A percentile compares a stretch with the other conserved stretches of the same genome.
phyloP scores from a whole-genome alignment of 1,284 basidiomycete species.

The Austroboletus novae-zelandiae region DNA sequence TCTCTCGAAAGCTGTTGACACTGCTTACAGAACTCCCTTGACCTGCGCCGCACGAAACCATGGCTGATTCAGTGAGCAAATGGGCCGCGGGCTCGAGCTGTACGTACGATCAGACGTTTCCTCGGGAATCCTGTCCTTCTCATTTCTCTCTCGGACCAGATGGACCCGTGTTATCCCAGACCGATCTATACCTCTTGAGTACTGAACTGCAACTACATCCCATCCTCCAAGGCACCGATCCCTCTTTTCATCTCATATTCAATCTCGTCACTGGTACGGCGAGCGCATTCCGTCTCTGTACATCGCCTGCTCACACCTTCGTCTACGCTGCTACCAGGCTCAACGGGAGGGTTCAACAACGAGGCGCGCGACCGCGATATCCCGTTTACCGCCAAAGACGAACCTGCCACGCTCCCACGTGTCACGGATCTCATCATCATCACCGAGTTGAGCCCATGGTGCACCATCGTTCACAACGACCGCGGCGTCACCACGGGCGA shows the following conservation, averaged over 20 bases:
- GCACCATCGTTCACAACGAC: constrained; percentile 71
- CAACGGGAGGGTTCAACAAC: constrained; percentile 58
- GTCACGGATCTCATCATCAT: constrained; percentile 73
- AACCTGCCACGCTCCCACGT: constrained; percentile 77
- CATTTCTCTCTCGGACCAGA: constrained; percentile 40
- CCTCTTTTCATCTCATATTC: constrained; percentile 65
- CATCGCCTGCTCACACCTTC: neutral
- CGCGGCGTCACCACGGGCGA: constrained; percentile 71
- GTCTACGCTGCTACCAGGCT: constrained; percentile 37
- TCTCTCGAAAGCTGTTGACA: neutral
- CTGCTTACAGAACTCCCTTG: neutral
- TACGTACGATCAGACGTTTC: constrained; percentile 14
- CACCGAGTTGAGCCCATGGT: constrained; percentile 74
- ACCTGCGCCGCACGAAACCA: constrained; percentile 6
- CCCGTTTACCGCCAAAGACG: constrained; percentile 63
- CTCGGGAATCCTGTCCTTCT: neutral
- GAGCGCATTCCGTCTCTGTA: constrained; percentile 8
- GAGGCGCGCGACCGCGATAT: constrained; percentile 58
- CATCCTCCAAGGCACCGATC: constrained; percentile 52
- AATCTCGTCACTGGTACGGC: constrained; percentile 60
- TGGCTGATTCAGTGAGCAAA: constrained; percentile 30
- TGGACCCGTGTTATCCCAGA: constrained; percentile 72
- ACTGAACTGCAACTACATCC: constrained; percentile 68
- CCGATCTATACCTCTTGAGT: constrained; percentile 71
- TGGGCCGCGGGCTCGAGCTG: constrained; percentile 33